Evolutionary conservation across 2,329 filamentous ascomycete genomes (phyloP), one percentile per base, ranked within the genome.

Genomic region (Simplicillium sp.): DNA sequence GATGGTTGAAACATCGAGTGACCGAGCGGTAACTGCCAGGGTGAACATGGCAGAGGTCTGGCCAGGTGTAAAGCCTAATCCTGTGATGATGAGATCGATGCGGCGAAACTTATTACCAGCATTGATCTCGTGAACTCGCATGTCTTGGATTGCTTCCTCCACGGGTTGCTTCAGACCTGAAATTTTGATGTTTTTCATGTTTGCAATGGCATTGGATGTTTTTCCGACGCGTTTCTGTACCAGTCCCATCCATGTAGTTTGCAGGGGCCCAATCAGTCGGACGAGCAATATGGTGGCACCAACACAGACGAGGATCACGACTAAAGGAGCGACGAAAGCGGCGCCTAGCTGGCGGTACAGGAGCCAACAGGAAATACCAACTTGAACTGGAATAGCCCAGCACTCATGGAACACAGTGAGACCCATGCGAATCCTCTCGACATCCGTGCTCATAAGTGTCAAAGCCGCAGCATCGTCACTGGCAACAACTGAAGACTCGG

Each of bases 361-460:
- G 13, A 65, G 42, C 53, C 55, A 64, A 20, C 50, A 50, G 0
- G 57, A 58, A 2, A 65, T 43, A 1, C 45, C 55, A 0, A 60
- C 53, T 37, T 65, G 52, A 13, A 62, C 44, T 2, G 46, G 29
- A 36, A 51, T 56, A 4, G 58, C 55, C 62, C 61, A 65, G 11
- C 57, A 51, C 11, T 62, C 55, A 40, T 65, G 60, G 1, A 62
- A 29, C 3, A 39, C 34, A 2, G 50, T 39, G 13, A 59, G 49
- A 0, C 61, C 61, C 3, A 44, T 34, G 1, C 53, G 44, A 29
- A 64, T 56, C 12, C 56, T 53, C 38, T 65, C 61, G 4, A 60
- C 48, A 39, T 65, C 62, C 4, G 52, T 55, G 39, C 56, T 65
- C 61, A 65, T 65, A 11, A 65, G 44, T 0, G 61, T 65, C 9